These are phyloP conservation scores for Eremochloa ophiuroides DNA, from an alignment of 176 grass and related monocot genomes.

Conservation along the genomic window DNA sequence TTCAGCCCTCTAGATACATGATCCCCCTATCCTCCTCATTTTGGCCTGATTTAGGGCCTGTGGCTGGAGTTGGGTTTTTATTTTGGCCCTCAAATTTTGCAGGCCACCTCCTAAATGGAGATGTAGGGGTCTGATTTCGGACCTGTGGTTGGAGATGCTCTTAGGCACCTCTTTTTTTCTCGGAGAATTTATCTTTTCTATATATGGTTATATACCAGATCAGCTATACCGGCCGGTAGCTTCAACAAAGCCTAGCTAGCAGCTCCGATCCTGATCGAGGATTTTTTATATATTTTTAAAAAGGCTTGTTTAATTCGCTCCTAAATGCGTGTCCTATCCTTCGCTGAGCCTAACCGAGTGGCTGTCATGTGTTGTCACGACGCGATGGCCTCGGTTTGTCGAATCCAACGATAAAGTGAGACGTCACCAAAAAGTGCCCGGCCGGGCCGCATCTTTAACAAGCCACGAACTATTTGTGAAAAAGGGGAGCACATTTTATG, in stretches of 20 bases:
- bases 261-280: too few relatives aligned
- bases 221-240: neutral
- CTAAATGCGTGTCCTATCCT: slow-evolving; percentile 17
- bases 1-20: too few relatives aligned
- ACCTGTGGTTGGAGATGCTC: too few relatives aligned
- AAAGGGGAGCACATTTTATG: slow-evolving; percentile 1
- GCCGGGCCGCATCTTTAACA: neutral
- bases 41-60: too few relatives aligned
- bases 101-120: too few relatives aligned
- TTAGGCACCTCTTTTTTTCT: neutral
- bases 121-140: too few relatives aligned
- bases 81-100: too few relatives aligned
- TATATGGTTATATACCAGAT: slow-evolving; percentile 10
- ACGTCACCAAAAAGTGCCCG: slow-evolving; percentile 47
- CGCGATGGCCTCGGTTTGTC: slow-evolving; percentile 37
- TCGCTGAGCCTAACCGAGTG: slow-evolving; percentile 8
- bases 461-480: slow-evolving; percentile 11
- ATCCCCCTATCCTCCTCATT: too few relatives aligned
- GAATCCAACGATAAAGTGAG: slow-evolving; percentile 37
- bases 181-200: slow-evolving; percentile 13
- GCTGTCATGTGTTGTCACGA: slow-evolving; percentile 32
- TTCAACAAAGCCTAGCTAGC: neutral
- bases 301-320: neutral
- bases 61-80: too few relatives aligned
- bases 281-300: too few relatives aligned